Percentiles rank a stretch among this genome's conserved stretches.
These are phyloP conservation scores for Backusella morwellensis DNA, from an alignment of 192 early-diverging fungal species.

Conservation along the genomic window DNA sequence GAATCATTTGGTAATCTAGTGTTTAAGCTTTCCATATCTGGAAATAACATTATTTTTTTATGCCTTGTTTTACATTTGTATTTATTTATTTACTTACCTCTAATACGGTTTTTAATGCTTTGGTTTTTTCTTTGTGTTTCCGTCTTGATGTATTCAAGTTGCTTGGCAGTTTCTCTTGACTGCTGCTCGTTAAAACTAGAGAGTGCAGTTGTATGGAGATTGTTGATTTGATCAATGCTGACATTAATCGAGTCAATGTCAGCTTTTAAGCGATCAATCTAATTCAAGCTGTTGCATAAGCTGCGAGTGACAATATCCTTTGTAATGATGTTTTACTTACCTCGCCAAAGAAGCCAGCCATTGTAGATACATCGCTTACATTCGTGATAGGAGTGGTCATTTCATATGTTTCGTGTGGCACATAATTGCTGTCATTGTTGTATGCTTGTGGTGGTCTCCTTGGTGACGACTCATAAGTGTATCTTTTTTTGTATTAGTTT, in stretches of 20 bases:
- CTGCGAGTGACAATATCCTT: neutral
- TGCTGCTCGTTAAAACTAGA: slow-evolving; percentile 20
- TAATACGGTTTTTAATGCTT: slow-evolving; percentile 48
- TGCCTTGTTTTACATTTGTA: neutral
- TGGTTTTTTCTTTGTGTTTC: slow-evolving; percentile 27
- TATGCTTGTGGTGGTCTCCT: neutral
- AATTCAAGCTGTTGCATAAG: neutral
- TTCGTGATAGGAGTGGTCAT: neutral
- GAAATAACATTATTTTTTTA: neutral
- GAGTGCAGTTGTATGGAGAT: slow-evolving; percentile 9
- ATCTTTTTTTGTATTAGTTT: neutral
- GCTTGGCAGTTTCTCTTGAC: neutral
- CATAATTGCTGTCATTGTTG: neutral
- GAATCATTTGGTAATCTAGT: slow-evolving; percentile 11
- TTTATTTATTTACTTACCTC: slow-evolving; percentile 27
- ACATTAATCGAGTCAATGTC: slow-evolving; percentile 12
- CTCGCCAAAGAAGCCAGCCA: slow-evolving; percentile 19
- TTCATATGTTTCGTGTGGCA: slow-evolving; percentile 15
- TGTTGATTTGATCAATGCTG: slow-evolving; percentile 13
- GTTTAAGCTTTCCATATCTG: slow-evolving; percentile 13
- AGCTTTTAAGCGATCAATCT: slow-evolving; percentile 22
- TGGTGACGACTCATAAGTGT: neutral
- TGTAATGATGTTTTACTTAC: slow-evolving; percentile 6
- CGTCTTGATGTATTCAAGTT: slow-evolving; percentile 23
- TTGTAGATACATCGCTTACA: slow-evolving; percentile 1